Base-by-base conservation (phyloP, 2,329 filamentous ascomycete species). In the Sclerotinia glacialis region DNA sequence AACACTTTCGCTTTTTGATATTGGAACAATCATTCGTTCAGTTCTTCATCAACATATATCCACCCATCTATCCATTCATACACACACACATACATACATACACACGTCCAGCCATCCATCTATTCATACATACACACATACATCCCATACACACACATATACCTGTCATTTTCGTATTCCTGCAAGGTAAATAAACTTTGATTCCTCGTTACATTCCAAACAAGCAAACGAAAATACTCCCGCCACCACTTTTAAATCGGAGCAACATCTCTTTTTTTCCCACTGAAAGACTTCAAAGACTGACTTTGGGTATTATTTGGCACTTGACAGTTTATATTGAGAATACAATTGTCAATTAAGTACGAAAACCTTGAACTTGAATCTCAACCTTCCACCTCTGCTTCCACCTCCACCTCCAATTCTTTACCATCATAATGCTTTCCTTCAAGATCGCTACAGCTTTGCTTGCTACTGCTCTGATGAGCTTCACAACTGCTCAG, bases 401-500 rank as follows among this genome's bases (percentile, higher is more conserved):
- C 34, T 11, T 37, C 37, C 0, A 40, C 37, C 12, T 14, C 12
- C 9, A 40, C 37, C 37, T 40, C 37, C 4, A 40, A 3, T 12
- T 40, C 23, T 31, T 49, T 44, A 26, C 6, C 28, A 21, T 18
- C 34, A 64, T 69, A 42, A 89, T 89, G 86, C 80, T 80, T 73
- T 85, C 83, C 40, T 76, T 86, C 76, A 83, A 80, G 76, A 78
- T 67, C 54, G 70, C 71, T 21, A 50, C 69, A 26, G 71, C 80
- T 69, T 78, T 82, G 68, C 76, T 83, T 72, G 85, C 84, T 73
- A 75, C 83, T 50, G 79, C 83, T 69, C 78, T 88, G 69, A 68
- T 73, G 52, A 76, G 83, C 71, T 78, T 81, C 67, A 69, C 71
- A 21, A 67, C 66, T 23, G 83, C 85, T 70, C 82, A 84, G 70